These are phyloP conservation scores for Solanum paucissectum DNA, from an alignment of 257 asterid species.

Conservation along the genomic window DNA sequence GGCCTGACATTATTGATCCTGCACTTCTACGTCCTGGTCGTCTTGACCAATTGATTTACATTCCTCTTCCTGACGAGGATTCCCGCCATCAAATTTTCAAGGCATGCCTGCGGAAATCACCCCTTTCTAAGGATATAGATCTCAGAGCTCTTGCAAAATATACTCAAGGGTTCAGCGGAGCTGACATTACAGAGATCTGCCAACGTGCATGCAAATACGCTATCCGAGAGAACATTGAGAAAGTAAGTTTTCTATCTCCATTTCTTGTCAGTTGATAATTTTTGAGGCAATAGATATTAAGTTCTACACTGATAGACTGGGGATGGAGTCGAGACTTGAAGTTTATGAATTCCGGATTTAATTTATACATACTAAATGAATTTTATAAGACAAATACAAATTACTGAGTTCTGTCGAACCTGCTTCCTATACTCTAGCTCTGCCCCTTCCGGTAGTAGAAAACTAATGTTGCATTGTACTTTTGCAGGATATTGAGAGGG, in stretches of 20 bases:
- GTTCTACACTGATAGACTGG: background rate
- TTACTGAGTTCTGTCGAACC: background rate
- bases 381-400: background rate
- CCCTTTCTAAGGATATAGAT: constrained; percentile 66
- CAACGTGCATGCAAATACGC: constrained; percentile 93
- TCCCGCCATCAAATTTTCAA: constrained; percentile 80
- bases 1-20: constrained; percentile 87
- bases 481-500: constrained; percentile 67
- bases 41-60: constrained; percentile 80
- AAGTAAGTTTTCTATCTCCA: constrained; percentile 23
- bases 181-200: constrained; percentile 84
- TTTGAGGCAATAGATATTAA: background rate
- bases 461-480: background rate
- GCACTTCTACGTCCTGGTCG: constrained; percentile 92
- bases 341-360: background rate
- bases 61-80: constrained; percentile 82
- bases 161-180: constrained; percentile 92
- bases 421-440: background rate
- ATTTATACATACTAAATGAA: background rate
- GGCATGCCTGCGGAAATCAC: constrained; percentile 76
- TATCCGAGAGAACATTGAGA: constrained; percentile 82
- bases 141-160: constrained; percentile 72
- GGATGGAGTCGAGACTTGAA: background rate
- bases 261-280: background rate
- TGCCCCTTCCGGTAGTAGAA: background rate